Evolutionary conservation across 2,329 filamentous ascomycete genomes (phyloP).

Genomic region (Trichophyton mentagrophytes): DNA sequence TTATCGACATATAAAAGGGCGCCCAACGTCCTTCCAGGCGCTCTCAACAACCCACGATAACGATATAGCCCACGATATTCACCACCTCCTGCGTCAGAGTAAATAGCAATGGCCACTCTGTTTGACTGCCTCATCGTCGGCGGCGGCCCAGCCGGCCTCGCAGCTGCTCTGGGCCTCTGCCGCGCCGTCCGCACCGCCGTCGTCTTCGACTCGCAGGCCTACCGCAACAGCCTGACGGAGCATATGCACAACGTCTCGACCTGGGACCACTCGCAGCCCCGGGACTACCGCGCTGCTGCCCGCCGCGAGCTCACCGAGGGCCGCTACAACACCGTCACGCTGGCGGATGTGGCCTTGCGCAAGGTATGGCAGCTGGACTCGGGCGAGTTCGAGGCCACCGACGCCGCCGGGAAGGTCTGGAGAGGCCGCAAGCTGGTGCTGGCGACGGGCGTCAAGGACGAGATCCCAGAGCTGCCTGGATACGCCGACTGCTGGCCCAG

Average conservation of each 20-base stretch:
- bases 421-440: conserved; percentile 43
- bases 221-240: conserved; percentile 31
- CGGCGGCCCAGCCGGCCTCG: conserved; percentile 23
- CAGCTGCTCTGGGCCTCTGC: conserved; percentile 26
- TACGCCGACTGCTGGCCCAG: conserved; percentile 44
- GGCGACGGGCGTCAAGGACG: conserved; percentile 42
- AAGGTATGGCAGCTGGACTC: conserved; percentile 12
- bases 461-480: conserved; percentile 40
- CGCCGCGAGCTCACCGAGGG: conserved; percentile 22
- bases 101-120: neutral
- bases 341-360: conserved; percentile 9
- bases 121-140: conserved; percentile 19
- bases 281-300: conserved; percentile 22
- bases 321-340: conserved; percentile 26
- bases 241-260: conserved; percentile 37
- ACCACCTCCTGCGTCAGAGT: too few species aligned
- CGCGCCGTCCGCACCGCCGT: conserved; percentile 29
- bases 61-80: neutral
- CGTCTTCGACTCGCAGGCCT: conserved; percentile 34
- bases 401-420: conserved; percentile 34
- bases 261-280: conserved; percentile 28
- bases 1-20: too few species aligned
- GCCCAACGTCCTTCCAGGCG: too few species aligned
- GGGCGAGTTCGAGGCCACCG: conserved; percentile 28
- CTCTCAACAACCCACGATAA: neutral